Percentiles rank a stretch among this genome's conserved stretches.
phyloP scores from a whole-genome alignment of 1,284 basidiomycete genomes.

The Leccinum pallidistipes region DNA sequence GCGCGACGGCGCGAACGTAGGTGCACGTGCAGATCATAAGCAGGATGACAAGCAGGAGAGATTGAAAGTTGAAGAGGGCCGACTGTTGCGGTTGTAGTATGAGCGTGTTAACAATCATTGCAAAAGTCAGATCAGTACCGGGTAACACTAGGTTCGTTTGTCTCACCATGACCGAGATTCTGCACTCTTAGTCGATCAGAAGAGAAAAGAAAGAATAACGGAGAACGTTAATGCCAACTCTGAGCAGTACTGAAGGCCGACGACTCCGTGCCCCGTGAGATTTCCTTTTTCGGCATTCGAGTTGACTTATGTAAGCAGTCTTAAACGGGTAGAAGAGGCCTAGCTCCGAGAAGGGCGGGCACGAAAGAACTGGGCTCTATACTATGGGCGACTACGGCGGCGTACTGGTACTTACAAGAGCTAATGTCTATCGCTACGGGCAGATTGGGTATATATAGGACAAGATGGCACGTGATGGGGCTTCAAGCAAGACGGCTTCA shows the following conservation, averaged over 20 bases:
- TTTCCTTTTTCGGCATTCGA: constrained; percentile 4
- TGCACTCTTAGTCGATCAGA: not conserved
- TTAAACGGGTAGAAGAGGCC: no score
- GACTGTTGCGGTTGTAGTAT: constrained; percentile 57
- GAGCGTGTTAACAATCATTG: not conserved
- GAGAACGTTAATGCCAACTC: not conserved
- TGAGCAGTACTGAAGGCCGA: no score
- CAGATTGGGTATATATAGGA: no score
- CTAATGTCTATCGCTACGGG: no score
- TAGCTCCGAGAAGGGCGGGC: no score
- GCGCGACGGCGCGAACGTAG: constrained; percentile 88
- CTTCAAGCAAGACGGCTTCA: no score
- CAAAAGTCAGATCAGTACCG: not conserved
- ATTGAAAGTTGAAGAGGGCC: constrained; percentile 97
- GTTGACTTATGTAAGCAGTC: not conserved
- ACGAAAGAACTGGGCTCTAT: no score
- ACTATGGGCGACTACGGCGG: no score
- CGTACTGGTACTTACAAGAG: no score
- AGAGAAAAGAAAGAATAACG: not conserved
- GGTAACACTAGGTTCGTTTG: not conserved
- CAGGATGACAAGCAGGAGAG: constrained; percentile 89
- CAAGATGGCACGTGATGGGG: no score
- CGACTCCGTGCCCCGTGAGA: not conserved
- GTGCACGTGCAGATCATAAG: constrained; percentile 97
- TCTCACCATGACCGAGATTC: not conserved